A percentile compares a stretch with the other conserved stretches of the same genome.
Evolutionary conservation across 371 early-diverging fungal species (phyloP).

Genomic region (Chytridium lagenaria): DNA sequence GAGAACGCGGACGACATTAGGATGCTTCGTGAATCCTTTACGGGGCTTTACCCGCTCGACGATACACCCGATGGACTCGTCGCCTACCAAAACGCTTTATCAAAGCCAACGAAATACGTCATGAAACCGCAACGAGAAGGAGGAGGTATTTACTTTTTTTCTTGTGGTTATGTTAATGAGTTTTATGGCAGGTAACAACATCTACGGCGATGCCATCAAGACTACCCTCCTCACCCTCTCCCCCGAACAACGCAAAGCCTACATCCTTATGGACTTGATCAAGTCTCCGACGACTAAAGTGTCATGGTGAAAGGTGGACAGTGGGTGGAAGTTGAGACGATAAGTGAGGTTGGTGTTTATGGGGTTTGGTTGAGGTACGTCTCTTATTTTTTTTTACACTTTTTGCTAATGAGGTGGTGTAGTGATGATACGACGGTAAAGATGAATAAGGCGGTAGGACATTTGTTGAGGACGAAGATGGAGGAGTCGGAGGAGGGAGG

Average conservation of each 20-base stretch:
- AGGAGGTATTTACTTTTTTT: conserved; percentile 66
- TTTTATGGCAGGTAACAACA: conserved; percentile 80
- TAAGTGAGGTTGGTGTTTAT: conserved; percentile 93
- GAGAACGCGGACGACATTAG: conserved; percentile 60
- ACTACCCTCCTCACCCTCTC: conserved; percentile 59
- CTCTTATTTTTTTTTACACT: neutral
- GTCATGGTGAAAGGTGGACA: conserved; percentile 81
- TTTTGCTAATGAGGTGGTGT: conserved; percentile 7
- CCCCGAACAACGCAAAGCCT: conserved; percentile 74
- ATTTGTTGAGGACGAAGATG: conserved; percentile 91
- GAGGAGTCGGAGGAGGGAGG: conserved; percentile 90
- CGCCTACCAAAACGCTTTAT: conserved; percentile 72
- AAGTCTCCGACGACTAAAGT: conserved; percentile 78
- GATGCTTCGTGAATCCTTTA: conserved; percentile 77
- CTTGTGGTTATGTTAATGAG: neutral
- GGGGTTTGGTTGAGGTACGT: conserved; percentile 83
- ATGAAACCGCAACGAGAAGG: conserved; percentile 98
- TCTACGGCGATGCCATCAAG: conserved; percentile 90
- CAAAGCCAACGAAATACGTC: conserved; percentile 74
- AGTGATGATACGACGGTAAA: conserved; percentile 67
- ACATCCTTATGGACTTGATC: conserved; percentile 84
- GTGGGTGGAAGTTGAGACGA: conserved; percentile 72
- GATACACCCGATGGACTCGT: conserved; percentile 65
- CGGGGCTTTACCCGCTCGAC: conserved; percentile 91
- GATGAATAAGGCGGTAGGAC: conserved; percentile 82